Evolutionary conservation across 2,329 filamentous ascomycete genomes (phyloP).

Genomic region (Cucurbitaria berberidis): DNA sequence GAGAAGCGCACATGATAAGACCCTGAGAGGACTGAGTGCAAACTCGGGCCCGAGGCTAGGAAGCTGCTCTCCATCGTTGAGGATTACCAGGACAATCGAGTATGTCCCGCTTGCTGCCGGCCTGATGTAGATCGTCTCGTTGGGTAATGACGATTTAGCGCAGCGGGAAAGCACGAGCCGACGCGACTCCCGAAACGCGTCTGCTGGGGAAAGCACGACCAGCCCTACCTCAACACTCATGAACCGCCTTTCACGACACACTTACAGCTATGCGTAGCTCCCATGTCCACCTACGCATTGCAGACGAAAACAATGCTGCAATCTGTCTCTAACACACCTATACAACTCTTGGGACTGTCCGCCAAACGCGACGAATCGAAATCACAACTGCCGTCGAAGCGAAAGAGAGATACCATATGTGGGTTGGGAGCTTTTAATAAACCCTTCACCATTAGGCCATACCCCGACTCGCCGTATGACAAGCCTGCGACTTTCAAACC

Average conservation of each 20-base stretch:
- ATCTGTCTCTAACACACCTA: constrained; percentile 21
- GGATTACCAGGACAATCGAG: not conserved
- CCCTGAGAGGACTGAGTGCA: no score
- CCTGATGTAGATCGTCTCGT: not conserved
- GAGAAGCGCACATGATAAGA: not conserved
- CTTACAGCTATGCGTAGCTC: constrained; percentile 33
- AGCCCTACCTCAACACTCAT: constrained; percentile 12
- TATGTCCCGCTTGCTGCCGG: not conserved
- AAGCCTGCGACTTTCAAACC: constrained; percentile 42
- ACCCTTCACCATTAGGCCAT: constrained; percentile 42
- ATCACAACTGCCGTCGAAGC: constrained; percentile 35
- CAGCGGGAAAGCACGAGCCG: constrained; percentile 16
- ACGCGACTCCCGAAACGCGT: constrained; percentile 28
- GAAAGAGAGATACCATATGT: constrained; percentile 39
- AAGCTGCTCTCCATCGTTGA: not conserved
- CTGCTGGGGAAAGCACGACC: constrained; percentile 17
- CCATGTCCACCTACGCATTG: constrained; percentile 37
- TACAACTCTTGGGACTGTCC: constrained; percentile 30
- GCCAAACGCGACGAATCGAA: constrained; percentile 35
- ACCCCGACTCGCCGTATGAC: constrained; percentile 35
- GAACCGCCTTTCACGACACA: constrained; percentile 2
- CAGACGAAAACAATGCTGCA: constrained; percentile 42
- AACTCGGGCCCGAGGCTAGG: no score
- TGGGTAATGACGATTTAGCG: constrained; percentile 16
- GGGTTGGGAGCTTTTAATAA: constrained; percentile 35